A percentile compares a stretch with the other conserved stretches of the same genome.
phyloP scores from a whole-genome alignment of 2,329 filamentous ascomycete genomes.

The Trichoderma lentiforme region DNA sequence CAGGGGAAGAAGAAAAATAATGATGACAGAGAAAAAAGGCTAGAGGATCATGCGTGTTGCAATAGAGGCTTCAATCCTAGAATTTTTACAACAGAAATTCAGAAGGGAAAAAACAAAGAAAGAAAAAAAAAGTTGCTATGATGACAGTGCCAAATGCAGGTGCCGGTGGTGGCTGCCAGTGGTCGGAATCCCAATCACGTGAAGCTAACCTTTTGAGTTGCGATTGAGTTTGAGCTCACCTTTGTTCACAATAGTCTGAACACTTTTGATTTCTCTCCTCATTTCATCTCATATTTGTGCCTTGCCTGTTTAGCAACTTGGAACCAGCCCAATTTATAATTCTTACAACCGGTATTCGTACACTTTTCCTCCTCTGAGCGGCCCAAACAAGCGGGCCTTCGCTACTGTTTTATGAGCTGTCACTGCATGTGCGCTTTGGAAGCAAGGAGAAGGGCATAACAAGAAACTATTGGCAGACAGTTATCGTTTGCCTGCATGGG shows the following conservation, averaged over 20 bases:
- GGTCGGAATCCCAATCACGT: not conserved
- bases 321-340: not conserved
- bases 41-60: not conserved
- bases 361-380: not conserved
- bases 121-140: not conserved
- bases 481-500: not conserved
- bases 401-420: constrained; percentile 14
- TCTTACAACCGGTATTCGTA: not conserved
- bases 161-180: not conserved
- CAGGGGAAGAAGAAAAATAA: not conserved
- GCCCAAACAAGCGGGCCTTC: not conserved
- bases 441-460: not conserved
- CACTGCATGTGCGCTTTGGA: not conserved
- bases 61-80: not conserved
- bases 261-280: not conserved
- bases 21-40: not conserved
- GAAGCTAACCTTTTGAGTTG: not conserved
- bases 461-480: constrained; percentile 1
- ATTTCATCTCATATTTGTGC: not conserved
- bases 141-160: not conserved
- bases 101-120: not conserved
- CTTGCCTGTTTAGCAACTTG: not conserved
- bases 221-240: not conserved
- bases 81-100: not conserved
- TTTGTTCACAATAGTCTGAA: not conserved